Evolutionary conservation across 2,329 filamentous ascomycete species (phyloP), one percentile per base, ranked within the genome.

Genomic region (Acephala macrosclerotiorum): DNA sequence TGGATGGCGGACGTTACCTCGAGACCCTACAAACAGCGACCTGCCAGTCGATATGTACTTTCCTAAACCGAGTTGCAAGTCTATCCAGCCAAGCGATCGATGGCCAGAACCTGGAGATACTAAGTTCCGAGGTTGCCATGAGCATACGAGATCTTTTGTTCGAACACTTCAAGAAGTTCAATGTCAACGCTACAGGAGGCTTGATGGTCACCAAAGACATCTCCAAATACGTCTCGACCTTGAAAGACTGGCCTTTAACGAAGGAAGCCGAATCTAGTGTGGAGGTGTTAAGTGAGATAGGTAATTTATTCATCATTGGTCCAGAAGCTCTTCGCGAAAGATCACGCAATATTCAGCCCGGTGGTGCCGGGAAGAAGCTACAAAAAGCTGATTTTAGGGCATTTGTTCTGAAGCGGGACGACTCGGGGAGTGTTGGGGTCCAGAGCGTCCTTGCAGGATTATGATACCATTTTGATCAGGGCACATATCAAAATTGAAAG

Each of bases 151-250:
- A 85, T 58, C 86, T 96, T 11, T 85, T 99, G 4, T 89, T 99
- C 68, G 92, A 96, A 68, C 96, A 99, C 79, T 93, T 98, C 80
- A 96, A 97, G 75, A 94, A 93, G 75, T 99, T 97, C 81, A 89
- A 91, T 67, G 93, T 99, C 71, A 97, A 94, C 72, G 93, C 94
- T 47, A 94, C 95, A 0, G 96, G 96, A 67, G 96, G 94, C 2
- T 87, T 99, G 56, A 96, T 97, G 87, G 93, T 98, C 29, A 95
- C 91, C 40, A 97, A 98, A 80, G 96, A 99, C 77, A 94, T 98
- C 77, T 93, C 93, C 40, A 94, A 93, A 76, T 99, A 99, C 78
- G 91, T 92, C 9, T 91, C 94, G 67, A 88, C 97, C 12, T 84
- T 99, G 70, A 89, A 92, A 68, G 89, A 89, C 38, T 98, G 94